phyloP scores from a whole-genome alignment of 78 protist species.

The Capsaspora owczarzaki region DNA sequence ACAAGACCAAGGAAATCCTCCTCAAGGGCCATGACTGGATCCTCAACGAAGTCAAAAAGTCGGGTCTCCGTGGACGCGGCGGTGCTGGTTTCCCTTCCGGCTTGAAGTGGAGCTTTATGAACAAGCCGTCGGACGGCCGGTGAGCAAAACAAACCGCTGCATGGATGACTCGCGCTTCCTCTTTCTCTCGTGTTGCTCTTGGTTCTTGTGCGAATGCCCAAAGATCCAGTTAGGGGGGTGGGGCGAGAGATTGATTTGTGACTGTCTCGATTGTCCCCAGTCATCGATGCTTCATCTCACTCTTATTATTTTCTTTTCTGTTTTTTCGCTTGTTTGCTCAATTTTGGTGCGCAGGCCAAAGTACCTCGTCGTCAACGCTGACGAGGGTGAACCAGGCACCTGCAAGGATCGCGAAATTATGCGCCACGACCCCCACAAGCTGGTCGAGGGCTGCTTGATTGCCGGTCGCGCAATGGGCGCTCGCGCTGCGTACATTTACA shows the following conservation, averaged over 20 bases:
- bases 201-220: too few relatives aligned
- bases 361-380: conserved; percentile 97
- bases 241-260: too few relatives aligned
- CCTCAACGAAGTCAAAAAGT: conserved; percentile 78
- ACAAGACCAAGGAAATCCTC: conserved; percentile 82
- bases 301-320: too few relatives aligned
- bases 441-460: conserved; percentile 91
- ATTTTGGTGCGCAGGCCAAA: conserved; percentile 45
- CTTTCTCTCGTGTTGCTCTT: too few relatives aligned
- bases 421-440: conserved; percentile 98
- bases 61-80: conserved; percentile 95
- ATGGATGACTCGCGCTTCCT: too few relatives aligned
- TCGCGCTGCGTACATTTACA: conserved; percentile 93
- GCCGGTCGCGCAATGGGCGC: conserved; percentile 97
- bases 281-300: too few relatives aligned
- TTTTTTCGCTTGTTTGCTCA: neutral
- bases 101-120: conserved; percentile 94
- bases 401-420: conserved; percentile 99
- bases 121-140: conserved; percentile 42
- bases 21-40: conserved; percentile 57
- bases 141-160: neutral
- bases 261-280: neutral
- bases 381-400: conserved; percentile 99
- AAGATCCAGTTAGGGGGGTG: too few relatives aligned
- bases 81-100: conserved; percentile 99